phyloP scores from a whole-genome alignment of 768 basidiomycete genomes.

The Panaeolus cyanescens region DNA sequence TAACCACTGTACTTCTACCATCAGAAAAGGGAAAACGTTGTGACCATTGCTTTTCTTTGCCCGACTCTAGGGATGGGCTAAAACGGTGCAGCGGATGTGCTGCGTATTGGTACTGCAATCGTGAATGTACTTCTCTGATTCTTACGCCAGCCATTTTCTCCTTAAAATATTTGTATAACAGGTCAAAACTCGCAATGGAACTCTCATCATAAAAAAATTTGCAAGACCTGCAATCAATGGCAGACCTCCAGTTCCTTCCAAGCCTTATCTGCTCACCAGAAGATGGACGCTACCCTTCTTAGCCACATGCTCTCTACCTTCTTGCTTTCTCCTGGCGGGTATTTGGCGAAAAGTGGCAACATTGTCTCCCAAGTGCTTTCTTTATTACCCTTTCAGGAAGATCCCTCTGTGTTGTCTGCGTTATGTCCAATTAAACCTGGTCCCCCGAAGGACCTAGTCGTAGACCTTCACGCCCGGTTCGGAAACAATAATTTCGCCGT shows the following conservation, averaged over 20 bases:
- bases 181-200: slow-evolving; percentile 76
- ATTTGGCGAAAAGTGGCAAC: slow-evolving; percentile 13
- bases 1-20: slow-evolving; percentile 51
- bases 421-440: slow-evolving; percentile 32
- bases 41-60: slow-evolving; percentile 56
- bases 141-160: neutral
- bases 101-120: slow-evolving; percentile 73
- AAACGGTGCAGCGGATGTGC: slow-evolving; percentile 67
- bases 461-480: slow-evolving; percentile 57
- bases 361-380: slow-evolving; percentile 15
- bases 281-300: slow-evolving; percentile 63
- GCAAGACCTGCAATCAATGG: slow-evolving; percentile 56
- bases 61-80: slow-evolving; percentile 32
- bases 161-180: slow-evolving; percentile 25
- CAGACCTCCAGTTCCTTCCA: slow-evolving; percentile 47
- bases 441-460: slow-evolving; percentile 26
- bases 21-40: slow-evolving; percentile 66
- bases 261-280: slow-evolving; percentile 52
- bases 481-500: slow-evolving; percentile 83
- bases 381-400: slow-evolving; percentile 37
- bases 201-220: slow-evolving; percentile 65
- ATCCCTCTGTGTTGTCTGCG: slow-evolving; percentile 21
- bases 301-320: slow-evolving; percentile 58
- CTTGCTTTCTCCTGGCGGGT: slow-evolving; percentile 20
- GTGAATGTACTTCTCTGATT: slow-evolving; percentile 49